Evolutionary conservation across 2,329 filamentous ascomycete genomes (phyloP), one percentile per base, ranked within the genome.

Genomic region (Thyridium curvatum): DNA sequence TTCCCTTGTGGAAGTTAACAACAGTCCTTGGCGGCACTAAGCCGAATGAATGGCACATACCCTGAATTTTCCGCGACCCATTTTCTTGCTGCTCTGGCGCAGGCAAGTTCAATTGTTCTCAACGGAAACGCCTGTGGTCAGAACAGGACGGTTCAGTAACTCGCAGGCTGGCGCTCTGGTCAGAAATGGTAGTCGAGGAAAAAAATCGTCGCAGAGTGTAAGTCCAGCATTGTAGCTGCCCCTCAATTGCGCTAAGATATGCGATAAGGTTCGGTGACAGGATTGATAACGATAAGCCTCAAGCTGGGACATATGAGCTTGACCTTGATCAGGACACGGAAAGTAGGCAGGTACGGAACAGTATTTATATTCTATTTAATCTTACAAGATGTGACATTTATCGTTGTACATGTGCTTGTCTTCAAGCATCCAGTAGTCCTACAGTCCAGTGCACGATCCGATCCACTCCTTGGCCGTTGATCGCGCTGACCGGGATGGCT

Each of bases 401-500:
- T n/a, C n/a, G 6, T 32, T 18, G 21, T 41, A 42, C 29, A 30
- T 34, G 15, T n/a, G 28, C 17, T 18, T 28, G 21, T 26, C 21
- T 17, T 50, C 43, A 56, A 7, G 65, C 69, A 46, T 82, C 75
- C 41, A 91, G 61, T 40, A 91, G 56, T 13, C 78, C 77, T 36
- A 89, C 73, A 3, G 82, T 84, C 68, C 85, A 79, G 50, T 86
- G 79, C 15, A 86, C 74, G 40, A 93, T 79, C 33, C 74, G 69
- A 38, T 88, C 79, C 8, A 94, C 82, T 3, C 91, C 90, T 57
- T 96, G 82, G 5, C 85, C 86, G 41, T 83, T 77, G 45, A 96
- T 94, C 35, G 91, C 93, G 58, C 90, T 94, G 35, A 97, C 81
- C 0, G 93, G 93, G 43, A 97, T 80, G 15, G 78, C 85, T 16